These are phyloP conservation scores for Solanum etuberosum DNA, from an alignment of 257 asterid genomes.

Conservation along the genomic window DNA sequence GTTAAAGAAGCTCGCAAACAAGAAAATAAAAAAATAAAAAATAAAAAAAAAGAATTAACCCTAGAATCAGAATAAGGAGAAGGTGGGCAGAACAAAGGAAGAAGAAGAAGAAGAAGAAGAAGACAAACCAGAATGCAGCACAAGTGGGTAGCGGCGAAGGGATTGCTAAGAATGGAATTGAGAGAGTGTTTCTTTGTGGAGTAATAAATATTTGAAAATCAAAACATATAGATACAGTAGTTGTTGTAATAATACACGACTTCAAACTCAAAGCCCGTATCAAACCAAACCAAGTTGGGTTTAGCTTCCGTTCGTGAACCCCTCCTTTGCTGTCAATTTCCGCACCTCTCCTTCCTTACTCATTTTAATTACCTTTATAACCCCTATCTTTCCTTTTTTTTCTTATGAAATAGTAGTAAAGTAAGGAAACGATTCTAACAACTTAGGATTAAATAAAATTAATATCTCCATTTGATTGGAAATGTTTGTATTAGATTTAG, in stretches of 20 bases:
- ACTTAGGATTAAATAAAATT: background rate
- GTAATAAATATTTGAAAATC: background rate
- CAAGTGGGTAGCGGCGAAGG: background rate
- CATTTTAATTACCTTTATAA: background rate
- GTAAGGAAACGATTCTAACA: background rate
- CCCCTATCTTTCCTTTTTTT: background rate
- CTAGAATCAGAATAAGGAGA: background rate
- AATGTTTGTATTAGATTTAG: background rate
- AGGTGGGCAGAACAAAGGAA: background rate
- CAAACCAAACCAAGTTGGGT: background rate
- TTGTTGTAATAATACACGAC: background rate
- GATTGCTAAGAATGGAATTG: background rate
- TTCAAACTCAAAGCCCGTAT: background rate
- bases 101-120: no score
- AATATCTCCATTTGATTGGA: background rate
- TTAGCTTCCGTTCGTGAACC: background rate
- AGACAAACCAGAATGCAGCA: conserved; percentile 3
- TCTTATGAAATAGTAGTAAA: background rate
- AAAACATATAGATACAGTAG: background rate
- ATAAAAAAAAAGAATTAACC: background rate
- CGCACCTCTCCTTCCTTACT: background rate
- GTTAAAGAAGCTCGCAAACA: background rate
- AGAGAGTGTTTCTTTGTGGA: background rate
- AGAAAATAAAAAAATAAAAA: background rate
- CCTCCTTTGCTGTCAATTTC: background rate